phyloP scores from a whole-genome alignment of 768 basidiomycete species.

The Mycena belliarum region DNA sequence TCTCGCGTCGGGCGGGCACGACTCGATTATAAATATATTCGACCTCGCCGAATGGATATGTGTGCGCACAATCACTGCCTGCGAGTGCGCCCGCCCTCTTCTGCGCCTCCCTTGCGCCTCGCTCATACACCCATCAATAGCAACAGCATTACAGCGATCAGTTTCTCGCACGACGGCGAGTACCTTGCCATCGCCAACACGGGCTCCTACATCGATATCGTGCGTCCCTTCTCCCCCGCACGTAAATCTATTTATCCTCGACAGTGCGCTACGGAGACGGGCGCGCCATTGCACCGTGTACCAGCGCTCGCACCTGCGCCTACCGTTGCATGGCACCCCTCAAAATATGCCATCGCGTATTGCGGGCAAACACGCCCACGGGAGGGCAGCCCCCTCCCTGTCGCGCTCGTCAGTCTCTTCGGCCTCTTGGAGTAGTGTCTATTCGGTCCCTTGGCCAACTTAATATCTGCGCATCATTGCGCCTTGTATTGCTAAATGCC shows the following conservation, averaged over 20 bases:
- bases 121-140: conserved; percentile 39
- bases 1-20: conserved; percentile 76
- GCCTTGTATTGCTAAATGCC: too few species aligned
- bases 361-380: conserved; percentile 73
- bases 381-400: conserved; percentile 66
- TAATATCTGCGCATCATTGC: too few species aligned
- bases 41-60: conserved; percentile 82
- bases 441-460: too few species aligned
- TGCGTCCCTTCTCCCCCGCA: conserved; percentile 36
- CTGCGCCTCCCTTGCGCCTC: neutral
- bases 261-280: conserved; percentile 80
- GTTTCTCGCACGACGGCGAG: conserved; percentile 84
- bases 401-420: conserved; percentile 73
- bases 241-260: neutral
- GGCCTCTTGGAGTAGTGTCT: conserved; percentile 38
- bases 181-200: conserved; percentile 75
- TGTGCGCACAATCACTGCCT: conserved; percentile 70
- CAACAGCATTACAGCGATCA: conserved; percentile 68
- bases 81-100: conserved; percentile 60
- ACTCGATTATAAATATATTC: conserved; percentile 83
- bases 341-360: conserved; percentile 78
- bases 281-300: conserved; percentile 73
- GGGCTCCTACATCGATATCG: conserved; percentile 77
- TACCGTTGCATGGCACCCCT: conserved; percentile 81
- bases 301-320: conserved; percentile 71